Evolutionary conservation across 2,329 filamentous ascomycete genomes (phyloP).

Genomic region (Stagonosporopsis tanaceti): DNA sequence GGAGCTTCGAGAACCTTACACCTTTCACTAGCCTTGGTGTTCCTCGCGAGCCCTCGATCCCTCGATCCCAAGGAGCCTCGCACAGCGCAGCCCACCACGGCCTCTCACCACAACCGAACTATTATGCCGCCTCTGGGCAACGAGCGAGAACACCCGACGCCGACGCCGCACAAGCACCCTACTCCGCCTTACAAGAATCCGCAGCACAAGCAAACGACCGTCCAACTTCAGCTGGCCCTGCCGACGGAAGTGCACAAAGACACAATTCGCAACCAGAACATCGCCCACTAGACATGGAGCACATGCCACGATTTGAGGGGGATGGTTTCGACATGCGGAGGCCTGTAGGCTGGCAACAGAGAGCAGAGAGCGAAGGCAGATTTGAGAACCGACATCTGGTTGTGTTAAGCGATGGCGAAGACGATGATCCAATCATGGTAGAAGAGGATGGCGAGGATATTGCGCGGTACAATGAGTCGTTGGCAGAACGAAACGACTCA

Average conservation of each 20-base stretch:
- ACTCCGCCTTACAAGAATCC: constrained; percentile 1
- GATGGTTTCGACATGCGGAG: constrained; percentile 64
- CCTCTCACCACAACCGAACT: constrained; percentile 9
- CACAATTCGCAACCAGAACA: constrained; percentile 29
- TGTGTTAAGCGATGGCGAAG: constrained; percentile 16
- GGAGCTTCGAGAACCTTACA: constrained; percentile 26
- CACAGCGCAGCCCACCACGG: constrained; percentile 16
- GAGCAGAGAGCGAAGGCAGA: constrained; percentile 2
- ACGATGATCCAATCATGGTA: constrained; percentile 8
- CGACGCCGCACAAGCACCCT: constrained; percentile 3
- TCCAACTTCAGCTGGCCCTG: constrained; percentile 11
- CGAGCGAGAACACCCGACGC: constrained; percentile 18
- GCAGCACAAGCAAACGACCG: constrained; percentile 8
- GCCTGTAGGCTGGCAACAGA: constrained; percentile 54
- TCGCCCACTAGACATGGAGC: constrained; percentile 35
- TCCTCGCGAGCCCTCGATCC: constrained; percentile 12
- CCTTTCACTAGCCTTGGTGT: constrained; percentile 19
- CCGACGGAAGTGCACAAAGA: constrained; percentile 25
- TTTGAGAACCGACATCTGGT: constrained; percentile 8
- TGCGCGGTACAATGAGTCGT: constrained; percentile 16
- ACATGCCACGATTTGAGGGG: constrained; percentile 51
- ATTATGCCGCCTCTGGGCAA: constrained; percentile 7
- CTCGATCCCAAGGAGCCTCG: constrained; percentile 14
- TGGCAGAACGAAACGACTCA: constrained; percentile 14
- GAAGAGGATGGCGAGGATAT: constrained; percentile 14